phyloP scores from a whole-genome alignment of 495 filamentous ascomycete genomes.

The Penicillium alfredii region DNA sequence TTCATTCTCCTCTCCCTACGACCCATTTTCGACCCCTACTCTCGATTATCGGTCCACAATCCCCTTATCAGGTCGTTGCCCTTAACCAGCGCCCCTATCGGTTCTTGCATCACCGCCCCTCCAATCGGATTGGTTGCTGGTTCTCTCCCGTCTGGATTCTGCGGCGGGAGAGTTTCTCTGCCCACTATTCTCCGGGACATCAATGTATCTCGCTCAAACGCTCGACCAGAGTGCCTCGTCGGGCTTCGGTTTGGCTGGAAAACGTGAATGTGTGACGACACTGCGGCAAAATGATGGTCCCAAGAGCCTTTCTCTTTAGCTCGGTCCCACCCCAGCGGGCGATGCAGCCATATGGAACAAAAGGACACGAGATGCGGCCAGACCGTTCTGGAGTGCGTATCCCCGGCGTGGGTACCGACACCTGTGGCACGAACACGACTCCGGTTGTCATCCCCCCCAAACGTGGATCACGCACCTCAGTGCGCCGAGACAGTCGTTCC shows the following conservation, averaged over 20 bases:
- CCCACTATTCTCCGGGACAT: slow-evolving; percentile 11
- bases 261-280: slow-evolving; percentile 11
- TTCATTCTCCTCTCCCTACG: too few relatives aligned
- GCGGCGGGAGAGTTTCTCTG: slow-evolving; percentile 12
- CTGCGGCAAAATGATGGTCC: slow-evolving; percentile 41
- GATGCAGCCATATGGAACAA: slow-evolving; percentile 14
- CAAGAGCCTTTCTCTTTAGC: slow-evolving; percentile 38
- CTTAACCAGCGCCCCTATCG: too few relatives aligned
- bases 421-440: slow-evolving; percentile 18
- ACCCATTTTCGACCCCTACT: too few relatives aligned
- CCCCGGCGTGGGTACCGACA: slow-evolving; percentile 5
- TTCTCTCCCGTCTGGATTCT: slow-evolving; percentile 8
- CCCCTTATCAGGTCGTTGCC: too few relatives aligned
- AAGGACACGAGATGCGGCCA: slow-evolving; percentile 7
- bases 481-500: slow-evolving; percentile 17
- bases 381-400: slow-evolving; percentile 15
- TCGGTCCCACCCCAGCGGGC: slow-evolving; percentile 25
- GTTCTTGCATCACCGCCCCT: too few relatives aligned
- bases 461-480: slow-evolving; percentile 21
- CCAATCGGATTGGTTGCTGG: slow-evolving; percentile 7
- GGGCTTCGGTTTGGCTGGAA: slow-evolving; percentile 21
- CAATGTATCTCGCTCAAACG: slow-evolving; percentile 44
- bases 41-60: too few relatives aligned
- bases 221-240: slow-evolving; percentile 47
- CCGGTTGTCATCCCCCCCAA: slow-evolving; percentile 43